phyloP scores from a whole-genome alignment of 257 asterid genomes.

The Solanum bulbocastanum region DNA sequence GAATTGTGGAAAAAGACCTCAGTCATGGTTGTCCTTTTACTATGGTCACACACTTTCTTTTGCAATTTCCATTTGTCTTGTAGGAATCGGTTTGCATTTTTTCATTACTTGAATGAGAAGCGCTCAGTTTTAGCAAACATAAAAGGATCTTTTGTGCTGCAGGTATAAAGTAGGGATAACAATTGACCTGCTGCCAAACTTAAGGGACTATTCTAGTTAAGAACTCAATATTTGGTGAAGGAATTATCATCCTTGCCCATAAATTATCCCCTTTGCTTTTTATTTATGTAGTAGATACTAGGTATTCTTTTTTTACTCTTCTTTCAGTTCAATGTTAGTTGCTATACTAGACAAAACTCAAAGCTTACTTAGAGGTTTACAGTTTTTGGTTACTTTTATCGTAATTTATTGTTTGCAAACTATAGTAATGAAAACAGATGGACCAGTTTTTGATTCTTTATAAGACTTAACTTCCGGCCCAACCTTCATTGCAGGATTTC shows the following conservation, averaged over 20 bases:
- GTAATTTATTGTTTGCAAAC: not conserved
- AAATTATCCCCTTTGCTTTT: not conserved
- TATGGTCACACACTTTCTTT: not conserved
- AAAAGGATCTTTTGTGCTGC: not conserved
- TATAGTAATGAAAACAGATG: not conserved
- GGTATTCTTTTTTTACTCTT: not conserved
- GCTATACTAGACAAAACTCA: not conserved
- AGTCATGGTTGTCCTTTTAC: not conserved
- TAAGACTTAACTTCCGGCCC: not conserved
- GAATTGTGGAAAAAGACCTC: not conserved
- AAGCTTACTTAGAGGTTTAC: not conserved
- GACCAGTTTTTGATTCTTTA: not conserved
- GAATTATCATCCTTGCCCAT: not conserved
- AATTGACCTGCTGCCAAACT: not conserved
- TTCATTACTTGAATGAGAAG: not conserved
- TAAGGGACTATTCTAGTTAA: not conserved
- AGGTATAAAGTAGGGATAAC: not conserved
- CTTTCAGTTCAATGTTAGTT: not conserved
- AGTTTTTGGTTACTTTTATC: not conserved
- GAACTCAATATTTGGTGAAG: not conserved
- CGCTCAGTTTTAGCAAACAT: not conserved
- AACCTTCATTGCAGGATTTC: constrained; percentile 43
- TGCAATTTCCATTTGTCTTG: not conserved
- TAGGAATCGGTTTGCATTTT: not conserved
- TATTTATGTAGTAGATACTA: not conserved